Evolutionary conservation across 2,329 filamentous ascomycete genomes (phyloP), one percentile per base, ranked within the genome.

Genomic region (Paracorniculantispora psalliotae): DNA sequence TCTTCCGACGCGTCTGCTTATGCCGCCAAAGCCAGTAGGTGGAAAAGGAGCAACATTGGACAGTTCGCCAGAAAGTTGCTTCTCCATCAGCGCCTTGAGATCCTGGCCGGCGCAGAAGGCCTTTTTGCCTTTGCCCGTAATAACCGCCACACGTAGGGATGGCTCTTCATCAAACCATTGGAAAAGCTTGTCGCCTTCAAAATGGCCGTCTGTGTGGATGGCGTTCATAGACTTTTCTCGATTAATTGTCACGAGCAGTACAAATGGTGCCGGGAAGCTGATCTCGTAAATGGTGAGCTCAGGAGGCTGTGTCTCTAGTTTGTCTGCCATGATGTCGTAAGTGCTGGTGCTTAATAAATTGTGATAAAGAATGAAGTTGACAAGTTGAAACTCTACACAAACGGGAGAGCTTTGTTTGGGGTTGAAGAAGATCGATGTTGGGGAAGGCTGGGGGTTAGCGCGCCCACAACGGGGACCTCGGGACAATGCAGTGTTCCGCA

Each of bases 21-120:
- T 67, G 0, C 82, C 84, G 58, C 62, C 67, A 57, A 70, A 70
- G 0, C 83, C 84, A 1, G 71, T 71, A 1, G 72, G 58, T 1
- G 80, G 79, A 62, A 56, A 63, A 2, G 48, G 15, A 2, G 49
- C 37, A 33, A 54, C 43, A 19, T 58, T 63, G 39, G 64, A 60
- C 54, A 60, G 59, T 25, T 47, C 25, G 4, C 33, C 48, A 10
- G 49, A 39, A 25, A 47, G 62, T 50, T 62, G 64, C 37, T 59
- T 66, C 63, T 73, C 74, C 60, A 80, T 81, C 49, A 72, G 75
- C 62, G 81, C 81, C 56, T 82, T 81, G 49, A 84, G 67, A 60
- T 84, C 81, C 43, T 81, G 79, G 0, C 81, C 81, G 0, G 79
- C 80, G 56, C 78, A 83, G 67, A 84, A 84, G 0, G 81, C 77